phyloP scores from a whole-genome alignment of 2,329 filamentous ascomycete genomes.

The Ceratocystis eucalypticola region DNA sequence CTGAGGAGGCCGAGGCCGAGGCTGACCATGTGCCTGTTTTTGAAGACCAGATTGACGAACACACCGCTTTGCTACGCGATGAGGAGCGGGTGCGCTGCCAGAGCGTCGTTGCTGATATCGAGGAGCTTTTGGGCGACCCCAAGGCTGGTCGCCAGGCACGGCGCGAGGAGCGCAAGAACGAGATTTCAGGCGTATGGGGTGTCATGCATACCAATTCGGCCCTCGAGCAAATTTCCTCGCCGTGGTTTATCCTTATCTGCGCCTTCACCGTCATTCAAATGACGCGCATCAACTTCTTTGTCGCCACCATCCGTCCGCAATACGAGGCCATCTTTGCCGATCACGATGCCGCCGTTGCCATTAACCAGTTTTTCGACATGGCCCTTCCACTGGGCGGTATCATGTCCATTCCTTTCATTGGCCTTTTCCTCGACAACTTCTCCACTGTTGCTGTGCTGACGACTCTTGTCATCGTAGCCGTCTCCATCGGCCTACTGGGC shows the following conservation, averaged over 20 bases:
- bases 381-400: conserved; percentile 71
- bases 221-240: conserved; percentile 57
- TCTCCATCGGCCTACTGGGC: conserved; percentile 62
- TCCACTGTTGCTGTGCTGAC: conserved; percentile 58
- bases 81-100: conserved; percentile 48
- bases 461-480: conserved; percentile 56
- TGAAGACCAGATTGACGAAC: conserved; percentile 46
- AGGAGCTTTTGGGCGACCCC: conserved; percentile 53
- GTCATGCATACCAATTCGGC: conserved; percentile 64
- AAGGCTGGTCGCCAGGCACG: conserved; percentile 49
- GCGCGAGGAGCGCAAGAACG: conserved; percentile 55
- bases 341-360: conserved; percentile 43
- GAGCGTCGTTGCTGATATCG: conserved; percentile 55
- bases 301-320: conserved; percentile 71
- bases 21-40: conserved; percentile 23
- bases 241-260: conserved; percentile 76
- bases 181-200: conserved; percentile 70
- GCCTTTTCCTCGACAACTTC: conserved; percentile 61
- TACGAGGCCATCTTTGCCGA: conserved; percentile 62
- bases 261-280: conserved; percentile 66
- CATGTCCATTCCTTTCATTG: conserved; percentile 76
- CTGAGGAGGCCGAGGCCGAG: conserved; percentile 38
- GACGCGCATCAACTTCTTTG: conserved; percentile 83
- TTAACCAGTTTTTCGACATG: conserved; percentile 75
- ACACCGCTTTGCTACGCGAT: conserved; percentile 40